Evolutionary conservation across 1,139 yeast genomes (phyloP), one percentile per base, ranked within the genome.

Genomic region (Magnusiomyces clavatus): DNA sequence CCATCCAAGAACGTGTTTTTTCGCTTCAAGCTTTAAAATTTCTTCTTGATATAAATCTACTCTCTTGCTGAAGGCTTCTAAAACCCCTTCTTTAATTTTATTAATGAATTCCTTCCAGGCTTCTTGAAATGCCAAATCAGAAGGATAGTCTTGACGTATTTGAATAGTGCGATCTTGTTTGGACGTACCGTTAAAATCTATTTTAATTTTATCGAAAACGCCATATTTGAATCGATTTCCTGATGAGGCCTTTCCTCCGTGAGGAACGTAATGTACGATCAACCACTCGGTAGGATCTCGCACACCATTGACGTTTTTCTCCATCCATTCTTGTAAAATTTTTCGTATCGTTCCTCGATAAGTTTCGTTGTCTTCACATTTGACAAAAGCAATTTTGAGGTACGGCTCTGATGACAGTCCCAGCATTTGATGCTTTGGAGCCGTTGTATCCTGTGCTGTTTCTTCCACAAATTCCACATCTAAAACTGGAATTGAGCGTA

Each of bases 341-440:
- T 95, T 95, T 47, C 98, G 76, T 0, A 84, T 49, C 60, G 83
- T 86, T 0, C 83, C 69, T 58, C 95, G 75, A 66, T 92, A 92
- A 1, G 79, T 78, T 16, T 90, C 97, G 41, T 82, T 67, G 44
- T 77, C 79, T 10, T 80, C 82, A 55, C 83, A 78, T 54, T 77
- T 77, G 6, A 92, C 76, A 55, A 90, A 77, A 73, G 90, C 83
- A 14, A 89, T 62, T 55, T 86, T 77, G 42, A 85, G 69, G 58
- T 83, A 82, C 0, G 83, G 82, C n/a, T 75, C 71, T 11, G 71
- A 68, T 10, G 69, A 66, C 16, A 73, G 58, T 0, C 76, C 76
- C 20, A 70, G 67, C 60, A 72, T 66, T 55, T 72, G 76, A 53
- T 72, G 77, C 58, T 61, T 64, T 47, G 64, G 67, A 46, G 62